Percentiles rank a stretch among this genome's conserved stretches.
These are phyloP conservation scores for Cicer arietinum DNA, from an alignment of 306 rosid genomes.

Conservation along the genomic window DNA sequence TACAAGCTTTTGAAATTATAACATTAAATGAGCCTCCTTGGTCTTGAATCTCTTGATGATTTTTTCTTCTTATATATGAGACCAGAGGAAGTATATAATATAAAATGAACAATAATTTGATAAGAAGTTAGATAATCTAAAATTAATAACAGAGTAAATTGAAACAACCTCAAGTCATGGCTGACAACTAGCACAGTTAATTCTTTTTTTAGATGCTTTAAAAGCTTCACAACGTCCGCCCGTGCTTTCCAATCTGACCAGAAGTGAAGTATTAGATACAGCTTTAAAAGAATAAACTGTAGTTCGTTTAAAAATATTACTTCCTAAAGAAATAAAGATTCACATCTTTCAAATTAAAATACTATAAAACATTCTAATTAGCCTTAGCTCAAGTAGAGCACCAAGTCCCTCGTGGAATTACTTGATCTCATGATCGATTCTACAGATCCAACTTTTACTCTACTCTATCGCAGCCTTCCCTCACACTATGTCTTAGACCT, in stretches of 20 bases:
- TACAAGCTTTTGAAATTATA: not conserved
- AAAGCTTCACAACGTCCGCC: conserved; percentile 85
- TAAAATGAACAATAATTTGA: conserved; percentile 32
- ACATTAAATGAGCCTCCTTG: not conserved
- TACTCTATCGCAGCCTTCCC: not conserved
- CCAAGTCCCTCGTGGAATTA: conserved; percentile 4
- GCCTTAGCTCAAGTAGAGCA: conserved; percentile 19
- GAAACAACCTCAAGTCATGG: conserved; percentile 79
- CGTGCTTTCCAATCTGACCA: conserved; percentile 94
- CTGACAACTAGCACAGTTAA: conserved; percentile 84
- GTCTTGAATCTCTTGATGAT: not conserved
- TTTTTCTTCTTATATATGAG: not conserved
- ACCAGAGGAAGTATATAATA: not conserved
- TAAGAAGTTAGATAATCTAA: conserved; percentile 23
- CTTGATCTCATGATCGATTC: conserved; percentile 14
- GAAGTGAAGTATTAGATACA: conserved; percentile 30
- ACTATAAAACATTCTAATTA: not conserved
- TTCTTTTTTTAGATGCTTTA: conserved; percentile 80
- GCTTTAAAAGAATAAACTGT: conserved; percentile 17
- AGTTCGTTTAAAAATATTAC: not conserved
- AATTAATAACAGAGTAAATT: conserved; percentile 27
- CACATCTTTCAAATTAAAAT: conserved; percentile 22
- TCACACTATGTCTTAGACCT: conserved; percentile 3
- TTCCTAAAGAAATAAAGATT: conserved; percentile 30
- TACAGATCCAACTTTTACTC: not conserved